Evolutionary conservation across 2,329 filamentous ascomycete species (phyloP).

Genomic region (Diaporthe velutina): DNA sequence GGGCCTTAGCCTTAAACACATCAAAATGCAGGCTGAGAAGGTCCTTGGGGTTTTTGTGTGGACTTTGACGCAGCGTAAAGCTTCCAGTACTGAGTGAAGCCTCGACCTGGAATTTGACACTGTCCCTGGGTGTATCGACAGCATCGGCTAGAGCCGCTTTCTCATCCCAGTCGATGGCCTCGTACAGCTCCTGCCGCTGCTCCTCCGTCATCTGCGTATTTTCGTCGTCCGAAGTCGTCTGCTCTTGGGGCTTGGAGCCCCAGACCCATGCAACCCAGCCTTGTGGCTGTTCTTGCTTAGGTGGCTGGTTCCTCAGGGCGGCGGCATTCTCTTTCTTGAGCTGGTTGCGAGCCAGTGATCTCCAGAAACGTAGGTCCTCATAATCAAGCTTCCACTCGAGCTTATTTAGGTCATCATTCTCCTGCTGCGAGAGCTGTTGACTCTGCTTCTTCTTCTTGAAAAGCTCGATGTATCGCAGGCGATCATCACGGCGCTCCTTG

Average conservation of each 20-base stretch:
- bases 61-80: slow-evolving; percentile 91
- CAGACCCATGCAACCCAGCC: slow-evolving; percentile 95
- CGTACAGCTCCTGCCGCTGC: slow-evolving; percentile 95
- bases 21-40: slow-evolving; percentile 95
- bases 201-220: slow-evolving; percentile 93
- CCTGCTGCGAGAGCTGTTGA: slow-evolving; percentile 77
- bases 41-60: slow-evolving; percentile 82
- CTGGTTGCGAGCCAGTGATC: slow-evolving; percentile 92
- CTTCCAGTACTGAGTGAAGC: slow-evolving; percentile 95
- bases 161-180: slow-evolving; percentile 98
- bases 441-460: slow-evolving; percentile 94
- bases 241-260: slow-evolving; percentile 77
- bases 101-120: slow-evolving; percentile 92
- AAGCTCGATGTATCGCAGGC: slow-evolving; percentile 87
- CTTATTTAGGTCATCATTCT: slow-evolving; percentile 78
- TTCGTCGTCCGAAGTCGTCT: slow-evolving; percentile 74
- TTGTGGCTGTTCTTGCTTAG: slow-evolving; percentile 68
- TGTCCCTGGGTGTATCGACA: slow-evolving; percentile 90
- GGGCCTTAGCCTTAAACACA: slow-evolving; percentile 88
- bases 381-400: slow-evolving; percentile 92
- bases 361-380: slow-evolving; percentile 97
- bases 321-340: slow-evolving; percentile 94
- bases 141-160: slow-evolving; percentile 90
- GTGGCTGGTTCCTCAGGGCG: slow-evolving; percentile 76
- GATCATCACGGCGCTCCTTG: slow-evolving; percentile 90